Conservation (phyloP, 2,329 filamentous ascomycete genomes). For the Fusarium equiseti region DNA sequence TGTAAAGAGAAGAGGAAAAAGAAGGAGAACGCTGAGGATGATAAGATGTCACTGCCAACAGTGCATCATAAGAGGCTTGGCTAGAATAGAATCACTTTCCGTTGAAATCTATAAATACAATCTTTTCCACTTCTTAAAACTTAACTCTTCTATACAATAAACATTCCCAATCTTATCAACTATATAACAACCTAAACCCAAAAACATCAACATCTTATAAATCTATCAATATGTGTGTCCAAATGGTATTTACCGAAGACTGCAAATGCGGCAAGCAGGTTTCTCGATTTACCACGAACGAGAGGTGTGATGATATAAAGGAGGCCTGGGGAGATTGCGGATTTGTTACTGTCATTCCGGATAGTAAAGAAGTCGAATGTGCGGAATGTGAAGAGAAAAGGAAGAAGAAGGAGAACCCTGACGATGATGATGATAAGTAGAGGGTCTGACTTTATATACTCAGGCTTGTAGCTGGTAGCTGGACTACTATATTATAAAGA, state of each 20-base stretch:
- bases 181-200: too few species aligned
- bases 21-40: not conserved
- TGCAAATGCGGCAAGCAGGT: not conserved
- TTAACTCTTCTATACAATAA: too few species aligned
- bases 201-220: too few species aligned
- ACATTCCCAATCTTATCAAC: too few species aligned
- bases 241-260: not conserved
- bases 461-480: not conserved
- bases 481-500: rapidly evolving
- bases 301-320: not conserved
- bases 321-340: not conserved
- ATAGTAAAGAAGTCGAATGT: not conserved
- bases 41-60: too few species aligned
- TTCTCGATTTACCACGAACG: not conserved
- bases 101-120: too few species aligned
- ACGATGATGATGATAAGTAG: not conserved
- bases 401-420: not conserved
- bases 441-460: rapidly evolving
- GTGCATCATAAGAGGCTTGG: too few species aligned
- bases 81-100: too few species aligned
- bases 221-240: not conserved
- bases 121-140: rapidly evolving
- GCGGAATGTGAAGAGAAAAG: not conserved
- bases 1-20: not conserved
- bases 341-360: not conserved